Evolutionary conservation across 176 grass and related monocot species (phyloP), one percentile per base, ranked within the genome.

Genomic region (Oryza glumipatula): DNA sequence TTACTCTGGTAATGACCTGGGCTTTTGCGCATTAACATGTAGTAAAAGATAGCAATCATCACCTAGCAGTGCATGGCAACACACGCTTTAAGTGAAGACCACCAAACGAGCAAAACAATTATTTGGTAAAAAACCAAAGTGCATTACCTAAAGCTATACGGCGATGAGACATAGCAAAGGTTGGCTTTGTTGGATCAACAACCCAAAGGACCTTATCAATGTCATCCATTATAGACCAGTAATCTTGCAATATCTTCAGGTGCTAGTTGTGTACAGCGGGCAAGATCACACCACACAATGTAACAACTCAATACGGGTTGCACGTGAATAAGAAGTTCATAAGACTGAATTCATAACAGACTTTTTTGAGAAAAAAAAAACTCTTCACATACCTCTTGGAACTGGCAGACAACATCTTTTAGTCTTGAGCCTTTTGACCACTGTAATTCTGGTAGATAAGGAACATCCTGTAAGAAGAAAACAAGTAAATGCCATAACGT

Each of bases 191-290:
- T 45, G 92, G 86, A 90, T 92, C 81, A 56, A 91, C 82, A 78
- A 92, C 86, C 67, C 72, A 92, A 83, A 97, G 90, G 60, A 56
- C 74, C 67, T 87, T 94, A 80, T 94, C 92, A 73, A 97, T 97
- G 64, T 84, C 86, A 77, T 97, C 90, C 81, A 97, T 90, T 43
- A 72, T 79, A 69, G 84, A 92, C 95, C 88, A 93, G 73, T 88
- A 86, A 71, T 84, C 90, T 86, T 91, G 88, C 64, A 97, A 78
- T 11, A 79, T 83, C 77, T 86, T 88, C 86, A 97, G 85, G 80
- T 94, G 90, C 92, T 91, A 66, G 68, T 89, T 87, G 32, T 70
- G n/a, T 56, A 32, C 30, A 85, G 4, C 32, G 4, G 74, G 73
- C 48, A 77, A 58, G 49, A 90, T 65, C 24, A 24, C 9, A 81